These are phyloP conservation scores for Monosporascus sp. DNA, from an alignment of 2,329 filamentous ascomycete species.

Conservation along the genomic window DNA sequence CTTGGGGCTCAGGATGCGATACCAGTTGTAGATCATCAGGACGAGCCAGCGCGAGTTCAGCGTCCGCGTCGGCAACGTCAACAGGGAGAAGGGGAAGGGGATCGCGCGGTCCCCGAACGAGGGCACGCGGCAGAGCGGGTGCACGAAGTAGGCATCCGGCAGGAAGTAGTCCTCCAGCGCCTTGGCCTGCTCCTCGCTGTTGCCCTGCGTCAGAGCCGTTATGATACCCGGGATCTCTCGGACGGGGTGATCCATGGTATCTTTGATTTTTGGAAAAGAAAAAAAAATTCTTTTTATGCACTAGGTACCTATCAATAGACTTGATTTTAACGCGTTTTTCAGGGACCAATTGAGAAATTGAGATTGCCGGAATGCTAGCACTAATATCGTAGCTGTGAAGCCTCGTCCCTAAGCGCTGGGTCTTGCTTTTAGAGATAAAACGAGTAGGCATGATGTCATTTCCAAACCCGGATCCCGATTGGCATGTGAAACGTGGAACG, in stretches of 20 bases:
- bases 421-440: no score
- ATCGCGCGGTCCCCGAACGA: slow-evolving; percentile 38
- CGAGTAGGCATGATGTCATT: neutral
- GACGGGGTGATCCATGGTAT: slow-evolving; percentile 29
- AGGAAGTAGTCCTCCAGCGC: slow-evolving; percentile 71
- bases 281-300: neutral
- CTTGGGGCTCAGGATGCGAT: slow-evolving; percentile 73
- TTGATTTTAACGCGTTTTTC: neutral
- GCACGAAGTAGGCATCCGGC: slow-evolving; percentile 64
- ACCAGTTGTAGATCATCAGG: slow-evolving; percentile 71
- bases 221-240: slow-evolving; percentile 64
- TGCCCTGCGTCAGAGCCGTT: slow-evolving; percentile 60
- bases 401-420: no score
- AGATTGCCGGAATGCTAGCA: no score
- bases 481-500: neutral
- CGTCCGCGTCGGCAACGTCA: slow-evolving; percentile 6
- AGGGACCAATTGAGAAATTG: no score
- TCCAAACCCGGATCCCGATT: neutral
- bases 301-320: neutral
- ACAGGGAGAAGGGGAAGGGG: slow-evolving; percentile 29
- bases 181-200: slow-evolving; percentile 57
- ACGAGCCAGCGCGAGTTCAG: slow-evolving; percentile 63
- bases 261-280: no score
- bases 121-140: slow-evolving; percentile 71
- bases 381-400: no score